Percentiles rank a stretch among this genome's conserved stretches.
Evolutionary conservation across 192 early-diverging fungal genomes (phyloP).

Genomic region (Backusella circina): DNA sequence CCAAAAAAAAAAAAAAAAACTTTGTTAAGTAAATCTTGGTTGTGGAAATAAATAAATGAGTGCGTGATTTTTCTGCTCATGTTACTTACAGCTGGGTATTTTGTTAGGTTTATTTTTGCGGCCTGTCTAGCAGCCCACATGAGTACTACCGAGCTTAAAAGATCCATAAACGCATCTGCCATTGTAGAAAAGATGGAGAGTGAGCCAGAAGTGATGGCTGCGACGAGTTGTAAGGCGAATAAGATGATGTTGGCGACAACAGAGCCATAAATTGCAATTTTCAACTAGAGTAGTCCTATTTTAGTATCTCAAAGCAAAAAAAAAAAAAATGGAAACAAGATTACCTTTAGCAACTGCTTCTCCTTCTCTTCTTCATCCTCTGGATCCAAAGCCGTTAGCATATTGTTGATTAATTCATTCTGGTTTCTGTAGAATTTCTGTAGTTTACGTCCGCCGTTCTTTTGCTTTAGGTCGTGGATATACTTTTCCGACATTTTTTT

Average conservation of each 20-base stretch:
- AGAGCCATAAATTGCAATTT: constrained; percentile 69
- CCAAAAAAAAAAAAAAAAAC: not conserved
- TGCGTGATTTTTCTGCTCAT: not conserved
- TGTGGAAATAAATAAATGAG: not conserved
- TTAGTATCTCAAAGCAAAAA: not conserved
- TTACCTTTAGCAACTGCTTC: constrained; percentile 36
- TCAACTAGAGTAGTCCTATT: constrained; percentile 31
- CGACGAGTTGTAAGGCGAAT: constrained; percentile 64
- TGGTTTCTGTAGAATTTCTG: constrained; percentile 75
- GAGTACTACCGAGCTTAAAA: constrained; percentile 63
- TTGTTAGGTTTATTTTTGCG: constrained; percentile 54
- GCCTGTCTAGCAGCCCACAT: constrained; percentile 60
- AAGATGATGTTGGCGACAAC: constrained; percentile 63
- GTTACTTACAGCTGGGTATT: constrained; percentile 64
- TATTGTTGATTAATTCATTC: constrained; percentile 76
- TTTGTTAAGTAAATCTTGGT: not conserved
- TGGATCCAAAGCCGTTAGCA: constrained; percentile 53
- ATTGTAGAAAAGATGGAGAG: constrained; percentile 77
- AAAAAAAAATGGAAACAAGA: not conserved
- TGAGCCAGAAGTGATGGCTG: constrained; percentile 70
- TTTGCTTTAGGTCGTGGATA: constrained; percentile 38
- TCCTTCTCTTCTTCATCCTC: constrained; percentile 37
- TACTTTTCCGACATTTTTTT: constrained; percentile 50
- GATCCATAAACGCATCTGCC: constrained; percentile 81
- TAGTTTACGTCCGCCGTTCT: constrained; percentile 44